Evolutionary conservation across 257 asterid species (phyloP).

Genomic region (Solanum chiquidenum): DNA sequence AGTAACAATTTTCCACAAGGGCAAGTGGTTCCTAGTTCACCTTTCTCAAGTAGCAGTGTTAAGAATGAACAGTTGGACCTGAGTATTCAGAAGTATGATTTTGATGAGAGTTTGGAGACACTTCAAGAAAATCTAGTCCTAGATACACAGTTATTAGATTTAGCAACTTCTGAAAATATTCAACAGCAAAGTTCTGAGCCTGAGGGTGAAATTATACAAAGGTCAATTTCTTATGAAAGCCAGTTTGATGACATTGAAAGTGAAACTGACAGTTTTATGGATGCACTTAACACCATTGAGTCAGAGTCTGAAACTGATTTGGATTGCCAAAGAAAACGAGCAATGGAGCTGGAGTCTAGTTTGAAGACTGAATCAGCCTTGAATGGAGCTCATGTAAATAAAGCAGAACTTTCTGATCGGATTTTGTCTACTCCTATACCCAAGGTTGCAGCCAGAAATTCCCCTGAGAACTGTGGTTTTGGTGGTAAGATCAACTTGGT

Average conservation of each 20-base stretch:
- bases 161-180: constrained; percentile 17
- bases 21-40: background rate
- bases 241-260: constrained; percentile 28
- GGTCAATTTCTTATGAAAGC: constrained; percentile 1
- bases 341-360: constrained; percentile 22
- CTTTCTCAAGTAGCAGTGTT: background rate
- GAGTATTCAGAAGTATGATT: constrained; percentile 15
- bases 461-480: background rate
- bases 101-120: constrained; percentile 27
- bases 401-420: background rate
- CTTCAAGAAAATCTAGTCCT: constrained; percentile 20
- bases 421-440: constrained; percentile 3
- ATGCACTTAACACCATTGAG: constrained; percentile 88
- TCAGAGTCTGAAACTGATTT: constrained; percentile 70
- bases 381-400: constrained; percentile 4
- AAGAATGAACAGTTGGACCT: constrained; percentile 32
- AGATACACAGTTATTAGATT: constrained; percentile 13
- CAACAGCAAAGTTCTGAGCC: background rate
- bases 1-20: background rate
- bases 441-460: background rate
- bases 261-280: constrained; percentile 71
- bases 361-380: constrained; percentile 28
- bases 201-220: background rate
- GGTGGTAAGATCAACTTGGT: background rate
- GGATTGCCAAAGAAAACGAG: constrained; percentile 43